Evolutionary conservation across 306 rosid species (phyloP).

Genomic region (Geum urbanum): DNA sequence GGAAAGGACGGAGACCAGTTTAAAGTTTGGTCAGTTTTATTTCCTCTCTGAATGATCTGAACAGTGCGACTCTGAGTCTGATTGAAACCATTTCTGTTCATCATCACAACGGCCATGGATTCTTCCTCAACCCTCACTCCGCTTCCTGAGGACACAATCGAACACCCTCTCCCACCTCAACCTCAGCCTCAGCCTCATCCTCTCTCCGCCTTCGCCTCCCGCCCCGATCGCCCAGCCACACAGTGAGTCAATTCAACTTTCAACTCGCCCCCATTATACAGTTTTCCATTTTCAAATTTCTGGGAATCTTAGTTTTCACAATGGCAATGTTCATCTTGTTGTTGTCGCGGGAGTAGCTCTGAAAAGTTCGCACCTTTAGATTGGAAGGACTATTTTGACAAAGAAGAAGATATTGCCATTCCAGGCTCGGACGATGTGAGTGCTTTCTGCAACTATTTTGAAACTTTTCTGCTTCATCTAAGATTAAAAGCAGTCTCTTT

Average conservation of each 20-base stretch:
- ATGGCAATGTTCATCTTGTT: not conserved
- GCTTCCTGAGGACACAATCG: slow-evolving; percentile 53
- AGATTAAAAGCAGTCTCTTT: not conserved
- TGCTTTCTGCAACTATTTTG: not conserved
- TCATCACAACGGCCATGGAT: slow-evolving; percentile 21
- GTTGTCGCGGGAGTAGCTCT: slow-evolving; percentile 46
- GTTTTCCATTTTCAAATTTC: not conserved
- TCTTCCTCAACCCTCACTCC: slow-evolving; percentile 49
- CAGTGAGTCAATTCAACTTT: slow-evolving; percentile 38
- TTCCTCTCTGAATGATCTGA: slow-evolving; percentile 4
- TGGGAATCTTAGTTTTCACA: not conserved
- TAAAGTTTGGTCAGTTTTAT: not conserved
- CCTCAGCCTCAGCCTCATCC: slow-evolving; percentile 24
- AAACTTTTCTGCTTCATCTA: slow-evolving; percentile 1
- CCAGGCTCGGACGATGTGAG: slow-evolving; percentile 65
- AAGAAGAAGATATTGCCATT: slow-evolving; percentile 62
- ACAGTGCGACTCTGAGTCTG: not conserved
- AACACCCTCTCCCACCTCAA: slow-evolving; percentile 22
- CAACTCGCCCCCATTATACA: not conserved
- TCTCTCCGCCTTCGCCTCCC: slow-evolving; percentile 58
- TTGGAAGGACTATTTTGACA: slow-evolving; percentile 69
- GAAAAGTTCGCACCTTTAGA: slow-evolving; percentile 59
- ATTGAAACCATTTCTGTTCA: not conserved
- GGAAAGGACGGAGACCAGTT: no score
- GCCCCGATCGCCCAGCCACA: slow-evolving; percentile 69